Evolutionary conservation across 768 basidiomycete species (phyloP).

Genomic region (Xerocomellus chrysenteron): DNA sequence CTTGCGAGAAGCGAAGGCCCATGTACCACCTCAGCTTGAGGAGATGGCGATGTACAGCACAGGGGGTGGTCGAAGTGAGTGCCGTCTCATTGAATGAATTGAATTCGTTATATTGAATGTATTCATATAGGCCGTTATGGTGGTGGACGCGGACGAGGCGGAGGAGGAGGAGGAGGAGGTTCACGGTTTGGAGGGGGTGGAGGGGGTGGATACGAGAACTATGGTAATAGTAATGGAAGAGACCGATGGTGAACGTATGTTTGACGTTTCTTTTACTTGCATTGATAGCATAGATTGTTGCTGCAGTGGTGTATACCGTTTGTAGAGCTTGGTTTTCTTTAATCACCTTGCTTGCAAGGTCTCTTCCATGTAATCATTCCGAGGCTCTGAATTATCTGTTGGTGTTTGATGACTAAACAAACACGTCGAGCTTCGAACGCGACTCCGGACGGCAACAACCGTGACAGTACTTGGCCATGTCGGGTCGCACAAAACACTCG

Average conservation of each 20-base stretch:
- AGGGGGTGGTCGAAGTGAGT: constrained; percentile 70
- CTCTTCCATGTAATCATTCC: neutral
- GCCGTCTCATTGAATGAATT: neutral
- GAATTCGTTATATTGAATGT: neutral
- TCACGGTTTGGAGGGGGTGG: constrained; percentile 21
- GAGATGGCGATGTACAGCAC: constrained; percentile 90
- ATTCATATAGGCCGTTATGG: constrained; percentile 56
- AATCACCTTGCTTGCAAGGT: neutral
- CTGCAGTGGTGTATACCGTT: constrained; percentile 25
- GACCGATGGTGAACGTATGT: constrained; percentile 24
- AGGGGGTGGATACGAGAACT: constrained; percentile 20
- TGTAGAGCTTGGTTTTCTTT: constrained; percentile 15
- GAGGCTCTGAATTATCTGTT: too few species aligned
- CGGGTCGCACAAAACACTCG: constrained; percentile 14
- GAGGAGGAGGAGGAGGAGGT: constrained; percentile 23
- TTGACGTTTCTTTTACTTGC: constrained; percentile 2
- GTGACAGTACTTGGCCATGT: constrained; percentile 12
- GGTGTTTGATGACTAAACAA: too few species aligned
- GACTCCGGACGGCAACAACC: neutral
- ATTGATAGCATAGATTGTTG: constrained; percentile 21
- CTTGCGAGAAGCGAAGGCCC: constrained; percentile 82
- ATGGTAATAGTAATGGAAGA: constrained; percentile 23
- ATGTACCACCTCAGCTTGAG: constrained; percentile 84
- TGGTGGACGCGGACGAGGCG: constrained; percentile 35
- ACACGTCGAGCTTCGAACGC: neutral